Conservation (phyloP, 2,329 filamentous ascomycete genomes). For the Coniochaeta sp. region DNA sequence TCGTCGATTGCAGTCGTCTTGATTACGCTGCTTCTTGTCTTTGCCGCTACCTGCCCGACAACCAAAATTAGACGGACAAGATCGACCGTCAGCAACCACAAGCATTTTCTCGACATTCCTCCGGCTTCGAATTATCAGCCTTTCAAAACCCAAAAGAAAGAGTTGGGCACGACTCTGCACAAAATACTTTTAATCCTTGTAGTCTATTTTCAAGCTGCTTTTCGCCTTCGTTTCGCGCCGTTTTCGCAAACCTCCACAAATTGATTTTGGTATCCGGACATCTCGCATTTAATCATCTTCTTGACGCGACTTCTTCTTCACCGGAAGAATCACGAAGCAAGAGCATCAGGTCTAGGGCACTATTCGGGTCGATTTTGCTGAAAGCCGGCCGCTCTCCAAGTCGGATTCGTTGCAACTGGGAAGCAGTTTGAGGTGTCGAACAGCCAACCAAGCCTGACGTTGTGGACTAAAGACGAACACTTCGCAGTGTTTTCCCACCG, state of each 20-base stretch:
- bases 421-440: no score
- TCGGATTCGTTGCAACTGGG: not conserved
- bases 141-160: not conserved
- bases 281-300: not conserved
- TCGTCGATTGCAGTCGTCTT: conserved; percentile 24
- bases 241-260: conserved; percentile 3
- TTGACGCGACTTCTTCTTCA: not conserved
- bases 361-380: not conserved
- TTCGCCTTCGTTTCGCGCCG: conserved; percentile 6
- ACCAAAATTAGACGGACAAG: not conserved
- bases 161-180: conserved; percentile 1
- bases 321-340: no score
- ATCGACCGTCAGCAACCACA: not conserved
- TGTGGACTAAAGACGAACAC: not conserved
- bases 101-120: not conserved
- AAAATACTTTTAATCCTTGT: conserved; percentile 3
- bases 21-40: conserved; percentile 6
- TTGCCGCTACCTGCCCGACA: not conserved
- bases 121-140: not conserved
- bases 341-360: not conserved
- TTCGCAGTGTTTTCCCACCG: not conserved
- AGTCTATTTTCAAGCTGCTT: conserved; percentile 3
- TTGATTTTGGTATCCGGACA: conserved; percentile 4
- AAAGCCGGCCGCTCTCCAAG: not conserved
- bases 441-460: no score